Evolutionary conservation across 2,329 filamentous ascomycete species (phyloP).

Genomic region (Xylariaceae sp.): DNA sequence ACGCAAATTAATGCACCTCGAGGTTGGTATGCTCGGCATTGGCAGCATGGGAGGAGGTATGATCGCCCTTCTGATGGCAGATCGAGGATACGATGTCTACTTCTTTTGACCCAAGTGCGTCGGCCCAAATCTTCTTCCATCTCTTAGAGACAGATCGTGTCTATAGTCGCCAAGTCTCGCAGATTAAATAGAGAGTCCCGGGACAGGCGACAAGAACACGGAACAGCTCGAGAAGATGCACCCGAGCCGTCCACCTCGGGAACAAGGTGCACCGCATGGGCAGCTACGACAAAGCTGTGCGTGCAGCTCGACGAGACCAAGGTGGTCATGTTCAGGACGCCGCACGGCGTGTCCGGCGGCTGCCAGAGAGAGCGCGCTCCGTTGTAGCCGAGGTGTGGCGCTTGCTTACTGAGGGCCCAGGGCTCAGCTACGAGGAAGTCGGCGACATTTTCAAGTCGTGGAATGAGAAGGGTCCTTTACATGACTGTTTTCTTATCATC

Average conservation of each 20-base stretch:
- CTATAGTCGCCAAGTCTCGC: background rate
- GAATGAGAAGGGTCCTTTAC: conserved; percentile 63
- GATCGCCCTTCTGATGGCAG: conserved; percentile 64
- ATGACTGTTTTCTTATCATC: conserved; percentile 64
- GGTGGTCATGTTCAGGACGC: conserved; percentile 58
- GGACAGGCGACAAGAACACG: conserved; percentile 51
- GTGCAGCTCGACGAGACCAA: conserved; percentile 53
- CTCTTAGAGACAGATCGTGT: background rate
- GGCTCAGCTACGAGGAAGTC: conserved; percentile 65
- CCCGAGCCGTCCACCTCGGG: conserved; percentile 39
- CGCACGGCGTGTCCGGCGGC: conserved; percentile 68
- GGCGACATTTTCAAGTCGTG: conserved; percentile 64
- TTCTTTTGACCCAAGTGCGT: conserved; percentile 56
- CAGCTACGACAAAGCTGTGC: conserved; percentile 58
- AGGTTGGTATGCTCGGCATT: conserved; percentile 63
- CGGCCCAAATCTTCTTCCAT: background rate
- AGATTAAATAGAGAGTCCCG: background rate
- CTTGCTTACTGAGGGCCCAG: conserved; percentile 64
- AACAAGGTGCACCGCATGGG: conserved; percentile 41
- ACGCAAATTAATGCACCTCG: too few species aligned
- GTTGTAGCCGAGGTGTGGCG: conserved; percentile 69
- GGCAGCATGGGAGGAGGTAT: conserved; percentile 63
- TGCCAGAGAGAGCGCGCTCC: conserved; percentile 69
- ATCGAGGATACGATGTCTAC: conserved; percentile 59
- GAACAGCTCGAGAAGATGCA: conserved; percentile 46